Evolutionary conservation across 192 early-diverging fungal species (phyloP).

Genomic region (Piromyces finnis): DNA sequence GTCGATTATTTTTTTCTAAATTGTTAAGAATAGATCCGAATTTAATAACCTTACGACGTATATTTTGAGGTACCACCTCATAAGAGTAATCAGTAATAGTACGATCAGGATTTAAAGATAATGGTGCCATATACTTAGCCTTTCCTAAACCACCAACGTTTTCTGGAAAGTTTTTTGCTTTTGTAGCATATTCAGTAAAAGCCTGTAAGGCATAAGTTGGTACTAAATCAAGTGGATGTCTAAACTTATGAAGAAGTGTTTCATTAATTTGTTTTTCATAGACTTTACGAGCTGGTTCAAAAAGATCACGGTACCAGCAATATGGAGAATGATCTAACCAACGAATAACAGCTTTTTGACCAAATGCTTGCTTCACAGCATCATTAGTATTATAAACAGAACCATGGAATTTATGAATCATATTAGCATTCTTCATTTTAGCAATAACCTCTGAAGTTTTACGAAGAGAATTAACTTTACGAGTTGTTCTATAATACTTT

Average conservation of each 20-base stretch:
- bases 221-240: neutral
- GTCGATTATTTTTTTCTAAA: neutral
- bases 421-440: neutral
- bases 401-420: neutral
- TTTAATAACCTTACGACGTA: neutral
- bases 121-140: neutral
- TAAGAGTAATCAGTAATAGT: neutral
- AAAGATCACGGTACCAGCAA: neutral
- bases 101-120: neutral
- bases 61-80: neutral
- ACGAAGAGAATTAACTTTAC: neutral
- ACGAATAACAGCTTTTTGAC: neutral
- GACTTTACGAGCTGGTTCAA: neutral
- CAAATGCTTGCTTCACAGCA: neutral
- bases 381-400: neutral
- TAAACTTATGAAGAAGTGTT: neutral
- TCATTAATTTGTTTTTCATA: neutral
- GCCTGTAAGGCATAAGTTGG: neutral
- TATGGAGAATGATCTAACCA: neutral
- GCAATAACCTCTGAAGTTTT: neutral
- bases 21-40: neutral
- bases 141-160: neutral
- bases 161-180: neutral
- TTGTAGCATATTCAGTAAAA: neutral
- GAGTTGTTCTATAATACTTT: neutral